A percentile compares a stretch with the other conserved stretches of the same genome.
These are phyloP conservation scores for Gracilaria gracilis DNA, from an alignment of 23 red algal genomes.

Conservation along the genomic window DNA sequence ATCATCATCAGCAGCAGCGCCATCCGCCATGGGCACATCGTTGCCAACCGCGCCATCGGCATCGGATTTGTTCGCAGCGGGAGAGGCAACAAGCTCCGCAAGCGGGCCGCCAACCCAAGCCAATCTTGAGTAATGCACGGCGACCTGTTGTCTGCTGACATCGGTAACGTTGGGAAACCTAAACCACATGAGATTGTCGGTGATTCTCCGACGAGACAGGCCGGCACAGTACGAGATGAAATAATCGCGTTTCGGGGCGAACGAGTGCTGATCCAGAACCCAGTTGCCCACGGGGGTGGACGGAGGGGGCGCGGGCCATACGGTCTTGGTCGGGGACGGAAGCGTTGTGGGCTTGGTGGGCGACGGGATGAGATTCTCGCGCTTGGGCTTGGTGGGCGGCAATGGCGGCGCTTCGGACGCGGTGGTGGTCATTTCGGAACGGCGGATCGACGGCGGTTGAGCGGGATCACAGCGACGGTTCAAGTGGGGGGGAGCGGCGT, in stretches of 20 bases:
- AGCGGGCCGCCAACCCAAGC: slow-evolving; percentile 53
- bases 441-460: not conserved
- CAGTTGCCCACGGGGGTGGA: slow-evolving; percentile 65
- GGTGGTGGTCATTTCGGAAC: not conserved
- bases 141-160: not conserved
- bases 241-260: slow-evolving; percentile 60
- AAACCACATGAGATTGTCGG: slow-evolving; percentile 68
- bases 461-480: too few relatives aligned
- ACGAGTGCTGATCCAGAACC: slow-evolving; percentile 49
- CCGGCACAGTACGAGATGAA: slow-evolving; percentile 47
- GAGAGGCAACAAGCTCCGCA: slow-evolving; percentile 33
- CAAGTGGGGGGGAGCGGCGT: too few relatives aligned
- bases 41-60: not conserved
- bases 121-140: slow-evolving; percentile 63
- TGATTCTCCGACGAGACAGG: slow-evolving; percentile 44
- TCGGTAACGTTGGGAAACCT: slow-evolving; percentile 7
- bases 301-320: slow-evolving; percentile 42
- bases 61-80: not conserved
- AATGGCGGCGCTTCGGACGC: not conserved
- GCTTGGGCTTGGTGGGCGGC: not conserved
- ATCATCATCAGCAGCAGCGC: not conserved
- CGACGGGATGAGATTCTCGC: not conserved
- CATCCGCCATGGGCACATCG: not conserved
- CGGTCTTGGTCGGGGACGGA: slow-evolving; percentile 42
- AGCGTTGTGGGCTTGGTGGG: slow-evolving; percentile 7